phyloP scores from a whole-genome alignment of 805 yeast genomes.

The Ogataea glucozyma region DNA sequence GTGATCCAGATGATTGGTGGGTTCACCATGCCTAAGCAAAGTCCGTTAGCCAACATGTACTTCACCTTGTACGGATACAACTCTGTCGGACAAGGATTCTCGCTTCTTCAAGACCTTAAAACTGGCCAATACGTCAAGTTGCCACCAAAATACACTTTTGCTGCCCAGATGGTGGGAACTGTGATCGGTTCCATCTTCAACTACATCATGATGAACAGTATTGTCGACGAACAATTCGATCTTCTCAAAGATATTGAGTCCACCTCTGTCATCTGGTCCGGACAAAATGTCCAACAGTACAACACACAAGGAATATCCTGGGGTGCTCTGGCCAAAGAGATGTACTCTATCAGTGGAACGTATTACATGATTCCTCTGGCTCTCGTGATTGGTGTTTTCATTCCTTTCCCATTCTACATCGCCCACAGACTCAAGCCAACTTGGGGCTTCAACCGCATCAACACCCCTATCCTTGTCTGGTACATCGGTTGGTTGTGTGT shows the following conservation, averaged over 20 bases:
- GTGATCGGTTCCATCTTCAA: constrained; percentile 27
- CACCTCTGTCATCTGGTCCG: constrained; percentile 37
- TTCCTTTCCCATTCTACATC: constrained; percentile 34
- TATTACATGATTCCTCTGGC: constrained; percentile 35
- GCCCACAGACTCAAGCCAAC: constrained; percentile 32
- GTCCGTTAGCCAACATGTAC: constrained; percentile 44
- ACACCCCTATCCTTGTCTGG: constrained; percentile 34
- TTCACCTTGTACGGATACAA: constrained; percentile 43
- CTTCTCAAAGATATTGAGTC: constrained; percentile 31
- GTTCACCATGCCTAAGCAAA: constrained; percentile 35
- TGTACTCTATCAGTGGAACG: constrained; percentile 33
- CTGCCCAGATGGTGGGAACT: constrained; percentile 46
- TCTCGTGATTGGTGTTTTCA: constrained; percentile 30
- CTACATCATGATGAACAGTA: constrained; percentile 33
- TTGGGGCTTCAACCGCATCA: constrained; percentile 29
- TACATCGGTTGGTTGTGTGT: constrained; percentile 36
- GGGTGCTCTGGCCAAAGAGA: constrained; percentile 37
- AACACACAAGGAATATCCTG: constrained; percentile 38
- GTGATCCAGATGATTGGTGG: constrained; percentile 39
- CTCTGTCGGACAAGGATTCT: constrained; percentile 44
- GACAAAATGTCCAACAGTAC: constrained; percentile 38
- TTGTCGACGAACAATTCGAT: constrained; percentile 33
- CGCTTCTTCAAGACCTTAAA: constrained; percentile 42
- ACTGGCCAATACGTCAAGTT: constrained; percentile 45
- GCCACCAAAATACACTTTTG: constrained; percentile 44